These are phyloP conservation scores for Rhodotorula toruloides DNA, from an alignment of 768 basidiomycete genomes.

Conservation along the genomic window DNA sequence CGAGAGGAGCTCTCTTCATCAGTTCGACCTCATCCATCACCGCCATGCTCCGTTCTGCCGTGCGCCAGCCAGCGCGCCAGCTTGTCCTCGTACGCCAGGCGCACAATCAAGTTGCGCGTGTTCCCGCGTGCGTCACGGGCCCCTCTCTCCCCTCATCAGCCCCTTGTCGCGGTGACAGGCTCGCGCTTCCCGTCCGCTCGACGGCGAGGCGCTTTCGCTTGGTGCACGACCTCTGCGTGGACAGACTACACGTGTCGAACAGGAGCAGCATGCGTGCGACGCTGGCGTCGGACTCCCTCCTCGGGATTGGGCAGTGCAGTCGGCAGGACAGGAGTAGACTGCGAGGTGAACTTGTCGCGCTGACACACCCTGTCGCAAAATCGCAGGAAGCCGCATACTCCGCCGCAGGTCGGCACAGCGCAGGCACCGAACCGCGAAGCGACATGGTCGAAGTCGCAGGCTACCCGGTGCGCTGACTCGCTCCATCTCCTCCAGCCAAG, in stretches of 20 bases:
- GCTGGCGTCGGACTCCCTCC: too few relatives aligned
- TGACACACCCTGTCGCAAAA: not conserved
- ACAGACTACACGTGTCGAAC: too few relatives aligned
- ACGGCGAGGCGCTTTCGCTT: too few relatives aligned
- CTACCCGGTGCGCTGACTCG: slow-evolving; percentile 55
- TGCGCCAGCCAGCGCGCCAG: not conserved
- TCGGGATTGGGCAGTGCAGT: too few relatives aligned
- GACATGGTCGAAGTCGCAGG: slow-evolving; percentile 83
- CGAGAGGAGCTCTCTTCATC: not conserved
- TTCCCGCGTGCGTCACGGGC: slow-evolving; percentile 18
- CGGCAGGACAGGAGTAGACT: too few relatives aligned
- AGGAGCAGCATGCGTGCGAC: too few relatives aligned
- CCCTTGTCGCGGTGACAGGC: not conserved
- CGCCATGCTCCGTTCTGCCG: slow-evolving; percentile 10
- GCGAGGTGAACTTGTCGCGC: too few relatives aligned
- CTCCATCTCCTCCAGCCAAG: not conserved
- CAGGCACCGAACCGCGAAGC: slow-evolving; percentile 79
- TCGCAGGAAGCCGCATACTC: slow-evolving; percentile 34
- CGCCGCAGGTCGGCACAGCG: slow-evolving; percentile 28
- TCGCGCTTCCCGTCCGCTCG: not conserved
- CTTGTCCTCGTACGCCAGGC: not conserved
- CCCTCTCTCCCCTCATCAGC: not conserved
- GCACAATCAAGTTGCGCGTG: slow-evolving; percentile 24
- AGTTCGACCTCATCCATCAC: too few relatives aligned
- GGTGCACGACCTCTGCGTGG: too few relatives aligned